These are phyloP conservation scores for Wallemia mellicola DNA, from an alignment of 1,284 basidiomycete genomes.

Conservation along the genomic window DNA sequence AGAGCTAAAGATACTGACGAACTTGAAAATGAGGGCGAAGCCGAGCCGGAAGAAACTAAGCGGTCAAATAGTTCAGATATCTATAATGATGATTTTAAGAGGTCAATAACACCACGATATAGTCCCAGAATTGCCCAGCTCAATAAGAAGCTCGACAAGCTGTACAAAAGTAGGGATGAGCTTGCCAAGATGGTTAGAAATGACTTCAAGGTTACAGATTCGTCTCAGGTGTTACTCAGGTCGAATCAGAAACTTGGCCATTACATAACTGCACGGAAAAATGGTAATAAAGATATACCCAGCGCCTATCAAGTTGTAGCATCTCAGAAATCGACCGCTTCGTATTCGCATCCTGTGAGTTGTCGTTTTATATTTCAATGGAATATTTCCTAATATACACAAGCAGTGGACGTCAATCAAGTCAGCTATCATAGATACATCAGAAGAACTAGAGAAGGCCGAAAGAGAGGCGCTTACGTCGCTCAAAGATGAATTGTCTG, in stretches of 20 bases:
- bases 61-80: background rate
- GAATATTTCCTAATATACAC: no score
- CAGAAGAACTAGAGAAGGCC: constrained; percentile 26
- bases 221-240: background rate
- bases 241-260: constrained; percentile 2
- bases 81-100: background rate
- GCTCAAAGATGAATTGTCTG: constrained; percentile 32
- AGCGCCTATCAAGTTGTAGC: background rate
- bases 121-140: background rate
- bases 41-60: no score
- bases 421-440: constrained; percentile 21
- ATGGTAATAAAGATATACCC: constrained; percentile 1
- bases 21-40: background rate
- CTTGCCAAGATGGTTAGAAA: background rate
- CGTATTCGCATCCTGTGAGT: background rate
- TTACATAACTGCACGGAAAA: constrained; percentile 2
- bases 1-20: background rate
- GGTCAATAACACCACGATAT: background rate
- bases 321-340: constrained; percentile 22
- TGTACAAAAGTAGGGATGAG: background rate
- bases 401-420: background rate
- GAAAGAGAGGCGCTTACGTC: constrained; percentile 41
- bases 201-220: background rate
- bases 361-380: no score
- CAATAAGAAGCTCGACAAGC: background rate